phyloP scores from a whole-genome alignment of 2,329 filamentous ascomycete species.

The Neospermospora avenae region DNA sequence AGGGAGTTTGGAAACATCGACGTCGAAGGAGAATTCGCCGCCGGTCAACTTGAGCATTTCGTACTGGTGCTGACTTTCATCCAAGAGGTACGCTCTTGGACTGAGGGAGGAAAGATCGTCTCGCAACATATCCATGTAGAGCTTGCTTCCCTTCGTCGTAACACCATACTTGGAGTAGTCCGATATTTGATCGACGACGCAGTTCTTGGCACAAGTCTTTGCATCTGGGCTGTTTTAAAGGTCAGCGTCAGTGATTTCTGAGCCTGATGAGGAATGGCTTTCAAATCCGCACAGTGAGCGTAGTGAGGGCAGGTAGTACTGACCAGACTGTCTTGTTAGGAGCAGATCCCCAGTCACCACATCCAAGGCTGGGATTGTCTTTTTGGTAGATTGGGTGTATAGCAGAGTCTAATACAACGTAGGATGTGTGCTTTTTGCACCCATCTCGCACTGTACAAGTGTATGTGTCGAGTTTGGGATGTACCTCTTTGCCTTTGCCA shows the following conservation, averaged over 20 bases:
- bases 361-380: slow-evolving; percentile 33
- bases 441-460: slow-evolving; percentile 49
- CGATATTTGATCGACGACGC: slow-evolving; percentile 48
- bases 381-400: slow-evolving; percentile 45
- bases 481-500: slow-evolving; percentile 43
- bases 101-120: slow-evolving; percentile 31
- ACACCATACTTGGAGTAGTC: slow-evolving; percentile 47
- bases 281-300: too few relatives aligned
- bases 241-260: too few relatives aligned
- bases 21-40: slow-evolving; percentile 66
- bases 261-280: too few relatives aligned
- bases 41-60: slow-evolving; percentile 54
- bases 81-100: slow-evolving; percentile 44
- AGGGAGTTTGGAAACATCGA: slow-evolving; percentile 64
- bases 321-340: slow-evolving; percentile 43
- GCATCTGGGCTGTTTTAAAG: slow-evolving; percentile 38
- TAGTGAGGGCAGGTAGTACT: too few relatives aligned
- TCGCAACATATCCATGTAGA: slow-evolving; percentile 36
- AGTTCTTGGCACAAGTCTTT: slow-evolving; percentile 50
- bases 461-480: slow-evolving; percentile 50
- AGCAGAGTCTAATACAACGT: slow-evolving; percentile 48
- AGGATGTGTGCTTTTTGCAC: slow-evolving; percentile 46
- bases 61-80: slow-evolving; percentile 49
- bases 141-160: slow-evolving; percentile 36
- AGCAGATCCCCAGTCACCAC: slow-evolving; percentile 16